Conservation (phyloP, 768 basidiomycete species). For the Botryobasidium botryosum region DNA sequence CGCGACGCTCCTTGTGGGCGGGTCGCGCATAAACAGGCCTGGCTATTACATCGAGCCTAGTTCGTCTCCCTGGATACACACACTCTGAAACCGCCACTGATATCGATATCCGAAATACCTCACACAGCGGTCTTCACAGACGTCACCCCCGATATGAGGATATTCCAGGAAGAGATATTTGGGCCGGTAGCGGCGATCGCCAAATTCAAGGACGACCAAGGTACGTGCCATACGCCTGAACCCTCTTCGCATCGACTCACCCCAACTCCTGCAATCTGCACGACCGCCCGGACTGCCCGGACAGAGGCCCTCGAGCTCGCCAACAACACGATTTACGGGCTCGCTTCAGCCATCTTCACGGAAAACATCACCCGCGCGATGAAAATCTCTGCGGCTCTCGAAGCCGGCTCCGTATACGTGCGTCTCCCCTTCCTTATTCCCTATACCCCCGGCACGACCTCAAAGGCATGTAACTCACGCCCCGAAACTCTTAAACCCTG, state of each 20-base stretch:
- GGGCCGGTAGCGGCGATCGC: constrained; percentile 70
- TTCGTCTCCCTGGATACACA: too few species aligned
- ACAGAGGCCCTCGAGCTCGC: constrained; percentile 26
- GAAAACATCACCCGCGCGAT: constrained; percentile 23
- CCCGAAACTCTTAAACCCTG: too few species aligned
- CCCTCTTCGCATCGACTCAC: too few species aligned
- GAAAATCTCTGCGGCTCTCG: constrained; percentile 21
- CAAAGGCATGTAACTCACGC: too few species aligned
- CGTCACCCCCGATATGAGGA: constrained; percentile 66
- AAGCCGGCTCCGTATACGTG: constrained; percentile 27
- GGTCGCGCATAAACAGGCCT: constrained; percentile 35
- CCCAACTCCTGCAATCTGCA: too few species aligned
- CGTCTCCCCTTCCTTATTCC: too few species aligned
- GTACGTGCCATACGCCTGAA: too few species aligned
- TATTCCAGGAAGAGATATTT: constrained; percentile 60
- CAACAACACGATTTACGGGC: constrained; percentile 75
- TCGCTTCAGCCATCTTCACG: constrained; percentile 76
- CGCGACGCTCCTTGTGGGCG: constrained; percentile 47
- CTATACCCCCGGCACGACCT: too few species aligned
- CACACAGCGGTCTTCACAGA: constrained; percentile 77
- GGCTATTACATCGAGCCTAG: constrained; percentile 55
- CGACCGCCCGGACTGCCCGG: too few species aligned
- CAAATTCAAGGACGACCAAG: constrained; percentile 50
- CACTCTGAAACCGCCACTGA: too few species aligned
- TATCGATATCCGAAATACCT: too few species aligned